A percentile compares a stretch with the other conserved stretches of the same genome.
These are phyloP conservation scores for Ophiocordyceps sinensis DNA, from an alignment of 2,329 filamentous ascomycete species.

Conservation along the genomic window DNA sequence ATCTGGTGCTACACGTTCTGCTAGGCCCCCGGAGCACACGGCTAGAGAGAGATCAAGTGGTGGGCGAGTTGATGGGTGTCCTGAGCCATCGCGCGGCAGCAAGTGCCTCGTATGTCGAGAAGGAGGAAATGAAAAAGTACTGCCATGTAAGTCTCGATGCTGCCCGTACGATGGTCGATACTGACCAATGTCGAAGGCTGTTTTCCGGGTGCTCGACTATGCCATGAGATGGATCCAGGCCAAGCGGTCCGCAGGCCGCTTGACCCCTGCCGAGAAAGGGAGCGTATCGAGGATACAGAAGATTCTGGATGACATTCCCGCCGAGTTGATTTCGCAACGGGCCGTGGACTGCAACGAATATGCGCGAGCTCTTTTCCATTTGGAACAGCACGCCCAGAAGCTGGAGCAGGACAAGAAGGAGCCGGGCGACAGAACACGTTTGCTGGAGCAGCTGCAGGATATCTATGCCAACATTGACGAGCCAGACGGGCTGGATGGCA, in stretches of 20 bases:
- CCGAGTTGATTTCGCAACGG: conserved; percentile 59
- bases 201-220: conserved; percentile 87
- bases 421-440: conserved; percentile 40
- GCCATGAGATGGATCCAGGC: conserved; percentile 78
- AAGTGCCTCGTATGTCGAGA: conserved; percentile 41
- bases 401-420: conserved; percentile 29
- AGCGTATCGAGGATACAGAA: conserved; percentile 33
- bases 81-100: conserved; percentile 44
- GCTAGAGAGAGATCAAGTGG: conserved; percentile 47
- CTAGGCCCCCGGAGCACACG: conserved; percentile 50
- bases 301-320: conserved; percentile 50
- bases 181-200: conserved; percentile 40
- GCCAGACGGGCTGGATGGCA: conserved; percentile 88
- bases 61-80: conserved; percentile 60
- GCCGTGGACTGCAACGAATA: conserved; percentile 93
- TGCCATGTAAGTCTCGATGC: conserved; percentile 52
- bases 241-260: conserved; percentile 30
- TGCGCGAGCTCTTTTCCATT: conserved; percentile 80
- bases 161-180: neutral
- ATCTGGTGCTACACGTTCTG: conserved; percentile 70
- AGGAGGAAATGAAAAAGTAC: conserved; percentile 67
- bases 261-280: conserved; percentile 27
- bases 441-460: conserved; percentile 70
- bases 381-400: conserved; percentile 71
- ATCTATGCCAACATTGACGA: conserved; percentile 98